A percentile compares a stretch with the other conserved stretches of the same genome.
phyloP scores from a whole-genome alignment of 2,329 filamentous ascomycete genomes.

The Cordyceps cicadae region DNA sequence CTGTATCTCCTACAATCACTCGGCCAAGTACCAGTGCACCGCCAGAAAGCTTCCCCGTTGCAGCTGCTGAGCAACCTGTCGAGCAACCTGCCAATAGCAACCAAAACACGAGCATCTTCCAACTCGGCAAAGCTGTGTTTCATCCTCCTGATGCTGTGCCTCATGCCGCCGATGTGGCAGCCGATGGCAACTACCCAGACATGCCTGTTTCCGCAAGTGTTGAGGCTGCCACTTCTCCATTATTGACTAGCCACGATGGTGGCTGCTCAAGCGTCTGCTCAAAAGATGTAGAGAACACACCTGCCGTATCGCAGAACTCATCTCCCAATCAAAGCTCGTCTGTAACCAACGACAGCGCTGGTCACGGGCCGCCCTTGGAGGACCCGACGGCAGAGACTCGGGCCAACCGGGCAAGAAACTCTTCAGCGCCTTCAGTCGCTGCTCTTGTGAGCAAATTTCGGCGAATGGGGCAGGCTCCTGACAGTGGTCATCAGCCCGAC shows the following conservation, averaged over 20 bases:
- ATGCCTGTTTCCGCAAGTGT: background rate
- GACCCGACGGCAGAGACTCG: background rate
- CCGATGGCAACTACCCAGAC: background rate
- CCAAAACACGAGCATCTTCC: background rate
- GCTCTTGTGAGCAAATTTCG: constrained; percentile 20
- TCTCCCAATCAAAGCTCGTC: background rate
- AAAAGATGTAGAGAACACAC: background rate
- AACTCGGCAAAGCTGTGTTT: background rate
- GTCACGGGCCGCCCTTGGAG: background rate
- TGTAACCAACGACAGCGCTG: background rate
- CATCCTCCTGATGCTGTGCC: background rate
- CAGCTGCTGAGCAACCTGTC: background rate
- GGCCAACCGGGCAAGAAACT: background rate
- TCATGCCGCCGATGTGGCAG: background rate
- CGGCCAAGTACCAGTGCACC: background rate
- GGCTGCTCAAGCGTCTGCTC: background rate
- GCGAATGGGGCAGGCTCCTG: constrained; percentile 15
- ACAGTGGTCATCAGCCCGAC: background rate
- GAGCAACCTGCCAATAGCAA: background rate
- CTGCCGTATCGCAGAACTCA: background rate
- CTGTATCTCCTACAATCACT: background rate
- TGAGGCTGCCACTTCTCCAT: background rate
- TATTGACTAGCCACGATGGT: background rate
- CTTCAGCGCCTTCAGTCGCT: constrained; percentile 17
- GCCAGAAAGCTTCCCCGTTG: background rate